Percentiles rank a stretch among this genome's conserved stretches.
Conservation (phyloP, 202 grass and related monocot species). For the Brachypodium distachyon region DNA sequence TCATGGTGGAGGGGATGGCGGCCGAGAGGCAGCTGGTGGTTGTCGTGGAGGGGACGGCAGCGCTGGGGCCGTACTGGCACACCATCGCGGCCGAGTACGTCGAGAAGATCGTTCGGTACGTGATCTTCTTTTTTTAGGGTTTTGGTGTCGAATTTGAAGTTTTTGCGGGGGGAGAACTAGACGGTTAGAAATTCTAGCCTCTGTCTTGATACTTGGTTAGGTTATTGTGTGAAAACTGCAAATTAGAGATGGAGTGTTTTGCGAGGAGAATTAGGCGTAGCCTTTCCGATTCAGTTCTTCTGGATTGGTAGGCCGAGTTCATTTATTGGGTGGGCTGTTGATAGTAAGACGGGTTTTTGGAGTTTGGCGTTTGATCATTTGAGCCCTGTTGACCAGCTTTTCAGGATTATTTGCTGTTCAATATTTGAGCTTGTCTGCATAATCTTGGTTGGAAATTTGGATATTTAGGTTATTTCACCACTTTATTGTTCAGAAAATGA, state of each 20-base stretch:
- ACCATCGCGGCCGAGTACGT: conserved; percentile 59
- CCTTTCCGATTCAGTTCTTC: neutral
- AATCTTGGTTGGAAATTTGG: neutral
- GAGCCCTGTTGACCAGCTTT: neutral
- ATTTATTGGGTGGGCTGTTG: too few relatives aligned
- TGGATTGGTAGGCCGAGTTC: neutral
- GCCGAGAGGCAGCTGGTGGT: conserved; percentile 55
- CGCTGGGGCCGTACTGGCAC: conserved; percentile 67
- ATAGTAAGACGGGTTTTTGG: too few relatives aligned
- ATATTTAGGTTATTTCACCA: neutral
- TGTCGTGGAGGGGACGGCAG: conserved; percentile 63
- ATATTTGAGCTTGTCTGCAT: too few relatives aligned
- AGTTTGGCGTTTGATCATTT: neutral
- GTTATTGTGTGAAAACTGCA: neutral
- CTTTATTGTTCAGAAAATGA: neutral
- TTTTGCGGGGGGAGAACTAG: neutral
- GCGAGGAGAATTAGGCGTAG: neutral
- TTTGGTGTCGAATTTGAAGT: neutral
- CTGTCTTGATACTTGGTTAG: conserved; percentile 4
- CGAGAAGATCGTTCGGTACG: conserved; percentile 92
- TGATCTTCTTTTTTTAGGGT: neutral
- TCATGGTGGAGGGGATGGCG: conserved; percentile 14
- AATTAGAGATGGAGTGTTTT: neutral
- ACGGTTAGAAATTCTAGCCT: neutral
- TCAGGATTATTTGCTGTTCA: neutral